A percentile compares a stretch with the other conserved stretches of the same genome.
These are phyloP conservation scores for Yarrowia sp. DNA, from an alignment of 805 yeast genomes.

Conservation along the genomic window DNA sequence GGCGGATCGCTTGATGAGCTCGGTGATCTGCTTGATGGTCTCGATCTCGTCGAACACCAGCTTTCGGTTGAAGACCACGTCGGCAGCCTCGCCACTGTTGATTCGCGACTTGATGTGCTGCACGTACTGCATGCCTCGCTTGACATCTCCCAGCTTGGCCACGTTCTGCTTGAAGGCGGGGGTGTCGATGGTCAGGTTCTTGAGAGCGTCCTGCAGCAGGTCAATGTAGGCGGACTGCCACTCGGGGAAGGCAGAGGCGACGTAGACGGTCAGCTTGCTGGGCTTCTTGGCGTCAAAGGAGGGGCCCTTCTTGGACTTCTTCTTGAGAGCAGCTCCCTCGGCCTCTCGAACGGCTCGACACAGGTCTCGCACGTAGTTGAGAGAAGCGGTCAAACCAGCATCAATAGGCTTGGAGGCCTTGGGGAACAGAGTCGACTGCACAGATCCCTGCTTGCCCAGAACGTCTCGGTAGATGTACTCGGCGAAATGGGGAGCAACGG, in stretches of 20 bases:
- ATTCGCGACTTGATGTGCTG: constrained; percentile 84
- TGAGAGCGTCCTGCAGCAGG: constrained; percentile 61
- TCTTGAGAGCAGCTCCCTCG: constrained; percentile 83
- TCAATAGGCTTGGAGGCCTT: constrained; percentile 72
- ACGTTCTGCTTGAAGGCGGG: constrained; percentile 53
- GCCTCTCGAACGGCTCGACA: constrained; percentile 90
- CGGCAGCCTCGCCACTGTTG: constrained; percentile 58
- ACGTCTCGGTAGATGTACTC: constrained; percentile 89
- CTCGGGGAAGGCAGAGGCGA: constrained; percentile 85
- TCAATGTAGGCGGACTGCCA: constrained; percentile 86
- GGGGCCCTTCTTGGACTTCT: constrained; percentile 58
- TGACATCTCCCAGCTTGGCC: constrained; percentile 70
- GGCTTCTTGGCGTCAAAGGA: constrained; percentile 80
- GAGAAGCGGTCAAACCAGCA: constrained; percentile 65
- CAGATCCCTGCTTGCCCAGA: constrained; percentile 67
- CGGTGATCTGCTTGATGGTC: constrained; percentile 62
- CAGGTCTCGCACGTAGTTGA: constrained; percentile 78
- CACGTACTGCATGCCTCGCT: constrained; percentile 98
- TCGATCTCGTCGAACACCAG: constrained; percentile 79
- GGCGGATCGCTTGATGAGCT: constrained; percentile 68
- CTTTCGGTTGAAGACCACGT: constrained; percentile 86
- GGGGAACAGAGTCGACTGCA: constrained; percentile 84
- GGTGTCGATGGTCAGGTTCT: constrained; percentile 46
- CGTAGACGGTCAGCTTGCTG: constrained; percentile 70
- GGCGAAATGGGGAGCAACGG: constrained; percentile 95